A percentile compares a stretch with the other conserved stretches of the same genome.
Conservation (phyloP, 1,139 yeast genomes). For the Martiniozyma asiatica region DNA sequence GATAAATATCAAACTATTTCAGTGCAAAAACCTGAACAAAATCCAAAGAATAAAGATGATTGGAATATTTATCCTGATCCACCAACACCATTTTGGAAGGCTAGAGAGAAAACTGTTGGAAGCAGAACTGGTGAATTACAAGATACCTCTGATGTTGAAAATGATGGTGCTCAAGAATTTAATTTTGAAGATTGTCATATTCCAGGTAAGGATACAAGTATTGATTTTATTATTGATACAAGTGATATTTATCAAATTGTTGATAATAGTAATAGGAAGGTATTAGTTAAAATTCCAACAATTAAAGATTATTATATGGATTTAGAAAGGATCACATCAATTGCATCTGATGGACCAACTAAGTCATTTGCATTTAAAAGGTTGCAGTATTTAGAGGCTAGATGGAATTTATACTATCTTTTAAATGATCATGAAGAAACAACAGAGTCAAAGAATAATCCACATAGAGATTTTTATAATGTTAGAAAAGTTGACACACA, state of each 20-base stretch:
- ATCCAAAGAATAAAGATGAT: constrained; percentile 61
- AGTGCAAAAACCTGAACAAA: constrained; percentile 58
- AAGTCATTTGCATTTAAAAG: constrained; percentile 94
- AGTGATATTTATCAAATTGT: constrained; percentile 54
- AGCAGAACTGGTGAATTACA: constrained; percentile 5
- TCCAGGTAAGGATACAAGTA: constrained; percentile 45
- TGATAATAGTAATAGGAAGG: constrained; percentile 18
- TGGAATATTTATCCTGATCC: constrained; percentile 92
- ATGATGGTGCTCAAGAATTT: constrained; percentile 34
- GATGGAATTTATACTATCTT: constrained; percentile 84
- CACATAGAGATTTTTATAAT: constrained; percentile 95
- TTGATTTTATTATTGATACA: constrained; percentile 39
- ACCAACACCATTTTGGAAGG: constrained; percentile 84
- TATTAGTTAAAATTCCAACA: constrained; percentile 56
- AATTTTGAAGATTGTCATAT: constrained; percentile 48
- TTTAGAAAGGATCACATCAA: constrained; percentile 52
- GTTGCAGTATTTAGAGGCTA: constrained; percentile 86
- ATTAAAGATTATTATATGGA: constrained; percentile 77
- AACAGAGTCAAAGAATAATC: constrained; percentile 70
- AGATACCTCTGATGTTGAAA: constrained; percentile 8
- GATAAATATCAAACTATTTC: constrained; percentile 65
- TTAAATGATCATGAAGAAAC: constrained; percentile 89
- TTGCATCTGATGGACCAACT: constrained; percentile 93
- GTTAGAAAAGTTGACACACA: constrained; percentile 98
- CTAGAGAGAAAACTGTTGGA: constrained; percentile 25